These are phyloP conservation scores for Penicillium sp. DNA, from an alignment of 2,329 filamentous ascomycete genomes.

Conservation along the genomic window DNA sequence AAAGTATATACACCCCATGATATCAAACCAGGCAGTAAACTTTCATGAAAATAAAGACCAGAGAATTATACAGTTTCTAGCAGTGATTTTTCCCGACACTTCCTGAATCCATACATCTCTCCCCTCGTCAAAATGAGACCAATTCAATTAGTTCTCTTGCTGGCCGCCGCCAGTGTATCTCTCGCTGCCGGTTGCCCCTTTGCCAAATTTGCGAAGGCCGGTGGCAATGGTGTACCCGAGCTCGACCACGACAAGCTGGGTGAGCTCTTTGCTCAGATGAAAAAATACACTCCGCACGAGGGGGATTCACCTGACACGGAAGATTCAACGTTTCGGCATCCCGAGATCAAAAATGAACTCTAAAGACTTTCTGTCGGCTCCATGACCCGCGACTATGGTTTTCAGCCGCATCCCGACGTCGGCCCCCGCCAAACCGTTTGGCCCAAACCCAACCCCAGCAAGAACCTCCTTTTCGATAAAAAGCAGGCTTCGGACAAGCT, in stretches of 20 bases:
- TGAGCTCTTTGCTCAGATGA: not conserved
- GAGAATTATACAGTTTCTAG: not conserved
- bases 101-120: not conserved
- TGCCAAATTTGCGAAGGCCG: slow-evolving; percentile 1
- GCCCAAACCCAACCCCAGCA: not conserved
- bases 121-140: not conserved
- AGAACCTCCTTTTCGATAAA: no score
- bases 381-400: not conserved
- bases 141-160: not conserved
- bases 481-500: no score
- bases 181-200: not conserved
- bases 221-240: not conserved
- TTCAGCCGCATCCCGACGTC: not conserved
- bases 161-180: not conserved
- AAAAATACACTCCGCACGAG: not conserved
- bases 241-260: not conserved
- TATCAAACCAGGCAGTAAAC: not conserved
- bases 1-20: not conserved
- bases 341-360: not conserved
- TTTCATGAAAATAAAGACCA: not conserved
- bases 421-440: not conserved
- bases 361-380: not conserved
- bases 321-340: not conserved
- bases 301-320: not conserved
- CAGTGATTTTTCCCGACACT: not conserved